These are phyloP conservation scores for Cystobasidium ongulense DNA, from an alignment of 768 basidiomycete species.

Conservation along the genomic window DNA sequence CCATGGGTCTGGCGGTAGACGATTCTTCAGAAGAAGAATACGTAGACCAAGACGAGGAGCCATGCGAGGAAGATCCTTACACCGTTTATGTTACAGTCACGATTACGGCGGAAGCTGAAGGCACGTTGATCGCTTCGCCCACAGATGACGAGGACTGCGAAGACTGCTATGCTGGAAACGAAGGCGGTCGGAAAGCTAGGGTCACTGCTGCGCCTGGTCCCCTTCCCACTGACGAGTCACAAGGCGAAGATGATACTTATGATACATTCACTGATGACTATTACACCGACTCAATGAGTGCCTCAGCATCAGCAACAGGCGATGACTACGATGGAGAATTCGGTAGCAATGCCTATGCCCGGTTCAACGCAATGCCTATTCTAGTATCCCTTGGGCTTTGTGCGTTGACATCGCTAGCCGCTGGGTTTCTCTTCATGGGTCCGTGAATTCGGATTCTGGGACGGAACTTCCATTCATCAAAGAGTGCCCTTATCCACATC, in stretches of 20 bases:
- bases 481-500: too few relatives aligned
- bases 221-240: too few relatives aligned
- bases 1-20: too few relatives aligned
- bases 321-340: neutral
- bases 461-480: too few relatives aligned
- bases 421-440: neutral
- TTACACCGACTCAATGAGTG: too few relatives aligned
- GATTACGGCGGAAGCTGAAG: neutral
- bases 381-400: neutral
- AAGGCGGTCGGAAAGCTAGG: too few relatives aligned
- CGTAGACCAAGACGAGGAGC: neutral
- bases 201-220: too few relatives aligned
- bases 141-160: neutral
- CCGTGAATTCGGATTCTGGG: neutral
- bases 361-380: neutral
- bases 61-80: neutral
- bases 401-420: neutral
- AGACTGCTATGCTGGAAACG: neutral
- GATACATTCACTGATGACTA: too few relatives aligned
- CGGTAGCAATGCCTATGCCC: neutral
- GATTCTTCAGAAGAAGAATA: neutral
- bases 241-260: too few relatives aligned
- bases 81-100: conserved; percentile 15
- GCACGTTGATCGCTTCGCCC: neutral
- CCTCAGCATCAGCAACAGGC: neutral